Conservation (phyloP, 192 early-diverging fungal species). For the Coemansia guatemalensis region DNA sequence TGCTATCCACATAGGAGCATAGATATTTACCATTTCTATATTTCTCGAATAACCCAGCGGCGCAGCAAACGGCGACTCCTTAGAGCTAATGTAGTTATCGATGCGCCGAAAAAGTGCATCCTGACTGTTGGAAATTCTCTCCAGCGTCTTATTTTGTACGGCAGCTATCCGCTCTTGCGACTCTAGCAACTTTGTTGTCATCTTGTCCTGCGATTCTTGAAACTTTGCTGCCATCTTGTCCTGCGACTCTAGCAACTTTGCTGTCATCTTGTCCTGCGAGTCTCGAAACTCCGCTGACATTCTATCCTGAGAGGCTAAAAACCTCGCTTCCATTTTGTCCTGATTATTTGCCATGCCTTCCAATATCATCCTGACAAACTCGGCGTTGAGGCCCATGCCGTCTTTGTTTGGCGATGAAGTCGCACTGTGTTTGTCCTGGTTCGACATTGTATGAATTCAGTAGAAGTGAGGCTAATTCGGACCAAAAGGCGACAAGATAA, state of each 20-base stretch:
- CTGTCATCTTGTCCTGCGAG: not conserved
- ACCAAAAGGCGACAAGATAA: too few species aligned
- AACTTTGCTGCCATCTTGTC: not conserved
- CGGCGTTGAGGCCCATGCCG: not conserved
- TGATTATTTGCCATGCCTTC: not conserved
- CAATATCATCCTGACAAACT: not conserved
- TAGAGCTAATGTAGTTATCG: not conserved
- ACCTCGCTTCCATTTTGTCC: not conserved
- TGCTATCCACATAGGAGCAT: not conserved
- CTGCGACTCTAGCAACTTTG: not conserved
- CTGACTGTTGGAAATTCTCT: not conserved
- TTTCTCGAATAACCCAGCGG: not conserved
- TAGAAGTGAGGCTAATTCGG: too few species aligned
- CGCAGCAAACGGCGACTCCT: not conserved
- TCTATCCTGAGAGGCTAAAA: not conserved
- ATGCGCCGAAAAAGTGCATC: not conserved
- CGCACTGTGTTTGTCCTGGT: too few species aligned
- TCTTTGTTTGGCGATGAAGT: not conserved
- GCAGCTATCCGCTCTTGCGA: too few species aligned
- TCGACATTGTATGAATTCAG: too few species aligned
- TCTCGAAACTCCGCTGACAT: too few species aligned
- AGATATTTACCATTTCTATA: not conserved
- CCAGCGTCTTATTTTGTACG: not conserved
- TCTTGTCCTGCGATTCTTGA: too few species aligned
- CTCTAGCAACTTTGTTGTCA: too few species aligned